phyloP scores from a whole-genome alignment of 2,329 filamentous ascomycete genomes.

The Penicillium sp. region DNA sequence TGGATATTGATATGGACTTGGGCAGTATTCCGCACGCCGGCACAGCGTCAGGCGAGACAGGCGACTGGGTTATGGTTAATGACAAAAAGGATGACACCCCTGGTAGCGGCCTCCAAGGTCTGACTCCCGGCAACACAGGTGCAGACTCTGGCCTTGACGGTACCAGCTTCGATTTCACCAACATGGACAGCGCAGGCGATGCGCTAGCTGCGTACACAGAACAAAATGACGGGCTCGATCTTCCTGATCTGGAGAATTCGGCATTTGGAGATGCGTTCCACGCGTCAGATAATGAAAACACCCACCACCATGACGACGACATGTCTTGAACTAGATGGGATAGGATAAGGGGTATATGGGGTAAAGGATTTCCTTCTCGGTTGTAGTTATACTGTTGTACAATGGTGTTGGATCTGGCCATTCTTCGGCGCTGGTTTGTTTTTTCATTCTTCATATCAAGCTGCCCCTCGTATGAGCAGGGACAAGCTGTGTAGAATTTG shows the following conservation, averaged over 20 bases:
- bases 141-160: conserved; percentile 40
- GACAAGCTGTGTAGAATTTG: conserved; percentile 7
- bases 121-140: conserved; percentile 31
- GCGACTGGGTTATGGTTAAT: conserved; percentile 77
- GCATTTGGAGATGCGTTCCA: conserved; percentile 86
- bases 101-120: conserved; percentile 30
- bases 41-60: conserved; percentile 54
- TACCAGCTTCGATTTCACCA: conserved; percentile 53
- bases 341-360: background rate
- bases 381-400: conserved; percentile 22
- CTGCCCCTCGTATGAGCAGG: background rate
- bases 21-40: conserved; percentile 47
- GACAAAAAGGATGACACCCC: conserved; percentile 57
- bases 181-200: conserved; percentile 70
- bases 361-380: conserved; percentile 13
- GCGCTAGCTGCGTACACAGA: conserved; percentile 71
- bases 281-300: conserved; percentile 53
- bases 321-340: conserved; percentile 35
- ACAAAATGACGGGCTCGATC: conserved; percentile 57
- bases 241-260: conserved; percentile 74
- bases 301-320: conserved; percentile 48
- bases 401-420: conserved; percentile 24
- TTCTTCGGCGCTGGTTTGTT: conserved; percentile 19
- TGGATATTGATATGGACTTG: conserved; percentile 59
- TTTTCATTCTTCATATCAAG: conserved; percentile 1